These are phyloP conservation scores for Tremella fuciformis DNA, from an alignment of 768 basidiomycete species.

Conservation along the genomic window DNA sequence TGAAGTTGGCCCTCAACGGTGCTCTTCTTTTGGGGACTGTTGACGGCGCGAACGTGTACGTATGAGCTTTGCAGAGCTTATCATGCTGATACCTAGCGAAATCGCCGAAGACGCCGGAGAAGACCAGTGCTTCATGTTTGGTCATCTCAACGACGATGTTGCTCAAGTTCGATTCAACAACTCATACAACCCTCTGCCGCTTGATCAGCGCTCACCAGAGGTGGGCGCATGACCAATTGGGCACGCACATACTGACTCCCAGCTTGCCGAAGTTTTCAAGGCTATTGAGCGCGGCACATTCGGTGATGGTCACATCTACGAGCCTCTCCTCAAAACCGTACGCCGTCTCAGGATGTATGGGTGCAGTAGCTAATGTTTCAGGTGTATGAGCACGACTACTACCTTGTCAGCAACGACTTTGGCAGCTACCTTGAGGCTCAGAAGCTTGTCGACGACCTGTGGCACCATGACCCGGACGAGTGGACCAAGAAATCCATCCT, in stretches of 20 bases:
- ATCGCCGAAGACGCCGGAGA: constrained; percentile 95
- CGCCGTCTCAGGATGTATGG: constrained; percentile 4
- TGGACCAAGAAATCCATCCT: constrained; percentile 75
- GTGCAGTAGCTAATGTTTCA: constrained; percentile 1
- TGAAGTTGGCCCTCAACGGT: constrained; percentile 66
- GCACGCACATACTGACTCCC: not conserved
- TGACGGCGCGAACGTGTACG: constrained; percentile 68
- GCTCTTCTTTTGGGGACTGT: constrained; percentile 77
- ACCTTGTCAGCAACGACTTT: constrained; percentile 69
- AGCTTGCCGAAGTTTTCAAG: constrained; percentile 73
- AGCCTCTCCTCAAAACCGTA: constrained; percentile 57
- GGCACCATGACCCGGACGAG: constrained; percentile 67
- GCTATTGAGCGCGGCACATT: constrained; percentile 74
- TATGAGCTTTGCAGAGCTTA: not conserved
- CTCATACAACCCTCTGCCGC: constrained; percentile 71
- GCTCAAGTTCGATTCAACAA: constrained; percentile 84
- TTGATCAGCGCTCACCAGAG: constrained; percentile 76
- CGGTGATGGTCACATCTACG: constrained; percentile 70
- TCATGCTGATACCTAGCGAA: constrained; percentile 57
- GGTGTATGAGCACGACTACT: constrained; percentile 46
- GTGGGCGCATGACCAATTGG: not conserved
- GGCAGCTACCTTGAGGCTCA: constrained; percentile 86
- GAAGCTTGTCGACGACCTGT: constrained; percentile 82
- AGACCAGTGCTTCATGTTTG: constrained; percentile 77
- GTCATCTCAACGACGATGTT: constrained; percentile 56